These are phyloP conservation scores for Penicillium sumatraense DNA, from an alignment of 2,329 filamentous ascomycete species.

Conservation along the genomic window DNA sequence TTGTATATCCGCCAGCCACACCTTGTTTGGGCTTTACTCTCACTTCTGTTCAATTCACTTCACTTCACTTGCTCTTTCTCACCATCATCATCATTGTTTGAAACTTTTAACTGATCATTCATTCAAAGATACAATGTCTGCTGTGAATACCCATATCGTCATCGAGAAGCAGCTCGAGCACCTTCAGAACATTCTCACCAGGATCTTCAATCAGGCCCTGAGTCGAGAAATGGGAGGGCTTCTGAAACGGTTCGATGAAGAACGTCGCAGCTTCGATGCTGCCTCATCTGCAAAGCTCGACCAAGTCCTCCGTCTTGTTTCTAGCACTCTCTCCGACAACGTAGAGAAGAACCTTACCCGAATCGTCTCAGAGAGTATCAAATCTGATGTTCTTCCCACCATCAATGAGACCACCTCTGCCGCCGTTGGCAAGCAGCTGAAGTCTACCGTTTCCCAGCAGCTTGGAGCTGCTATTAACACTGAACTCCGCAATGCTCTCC, in stretches of 20 bases:
- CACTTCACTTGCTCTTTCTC: not conserved
- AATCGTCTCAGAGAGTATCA: constrained; percentile 77
- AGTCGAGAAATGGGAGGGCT: constrained; percentile 59
- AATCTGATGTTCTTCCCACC: constrained; percentile 74
- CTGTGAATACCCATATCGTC: constrained; percentile 52
- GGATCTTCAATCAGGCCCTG: constrained; percentile 53
- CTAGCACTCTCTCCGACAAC: constrained; percentile 70
- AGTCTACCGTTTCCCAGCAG: constrained; percentile 68
- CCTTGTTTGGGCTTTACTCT: too few species aligned
- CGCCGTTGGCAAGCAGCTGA: constrained; percentile 73
- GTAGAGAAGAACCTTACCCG: constrained; percentile 76
- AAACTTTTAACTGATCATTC: not conserved
- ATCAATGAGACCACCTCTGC: constrained; percentile 70
- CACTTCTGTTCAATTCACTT: constrained; percentile 12
- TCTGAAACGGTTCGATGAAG: constrained; percentile 69
- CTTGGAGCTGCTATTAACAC: constrained; percentile 70
- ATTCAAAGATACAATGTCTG: constrained; percentile 22
- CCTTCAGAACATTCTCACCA: constrained; percentile 53
- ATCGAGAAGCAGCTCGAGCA: constrained; percentile 66
- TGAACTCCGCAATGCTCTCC: constrained; percentile 73
- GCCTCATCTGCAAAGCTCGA: constrained; percentile 69
- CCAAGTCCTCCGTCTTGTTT: constrained; percentile 69
- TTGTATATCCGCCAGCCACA: too few species aligned
- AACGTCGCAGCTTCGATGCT: constrained; percentile 68
- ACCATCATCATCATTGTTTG: not conserved